Base-by-base conservation (phyloP, 306 rosid species). In the Trifolium fragiferum region DNA sequence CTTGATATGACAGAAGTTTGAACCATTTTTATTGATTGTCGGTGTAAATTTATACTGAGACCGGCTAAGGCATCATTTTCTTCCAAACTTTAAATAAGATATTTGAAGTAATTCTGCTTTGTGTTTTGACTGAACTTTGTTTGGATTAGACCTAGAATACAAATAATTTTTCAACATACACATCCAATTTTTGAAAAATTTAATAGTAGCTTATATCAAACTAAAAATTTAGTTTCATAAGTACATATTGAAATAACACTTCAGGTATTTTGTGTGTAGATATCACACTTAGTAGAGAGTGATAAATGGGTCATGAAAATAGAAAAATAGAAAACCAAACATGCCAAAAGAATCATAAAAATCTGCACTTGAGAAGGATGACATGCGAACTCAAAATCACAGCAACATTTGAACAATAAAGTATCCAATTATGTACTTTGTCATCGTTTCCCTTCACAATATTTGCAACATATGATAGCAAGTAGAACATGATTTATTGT, bases 381-480 rank as follows among this genome's bases (percentile, higher is more conserved):
- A 49, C 41, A 49, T 49, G 53, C 72, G 30, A 57, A 57, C 8
- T 33, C 41, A 66, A 66, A 66, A 41, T 61, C 37, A 16, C 15
- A 50, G 40, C 15, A 20, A 20, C 51, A 49, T n/a, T 8, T 40
- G 30, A 3, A 37, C 27, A 33, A 18, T 10, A 10, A 21, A 43
- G 72, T 13, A 59, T 37, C 55, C 21, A 14, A 44, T 50, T 32
- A 4, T 61, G 61, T 50, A 38, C 35, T 59, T 47, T 47, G 20
- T 25, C 19, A 70, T 14, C 41, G 13, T 23, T 46, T 49, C 72
- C 68, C 37, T 40, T 41, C 43, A 51, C 65, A 66, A n/a, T 16
- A 57, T 73, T 79, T 49, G 78, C 46, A 53, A 47, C 58, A 64
- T 49, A 44, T 15, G 67, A 72, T 30, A 25, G 37, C 15, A 59